phyloP scores from a whole-genome alignment of 305 asterid genomes.

The Solanum aculeatissimum region DNA sequence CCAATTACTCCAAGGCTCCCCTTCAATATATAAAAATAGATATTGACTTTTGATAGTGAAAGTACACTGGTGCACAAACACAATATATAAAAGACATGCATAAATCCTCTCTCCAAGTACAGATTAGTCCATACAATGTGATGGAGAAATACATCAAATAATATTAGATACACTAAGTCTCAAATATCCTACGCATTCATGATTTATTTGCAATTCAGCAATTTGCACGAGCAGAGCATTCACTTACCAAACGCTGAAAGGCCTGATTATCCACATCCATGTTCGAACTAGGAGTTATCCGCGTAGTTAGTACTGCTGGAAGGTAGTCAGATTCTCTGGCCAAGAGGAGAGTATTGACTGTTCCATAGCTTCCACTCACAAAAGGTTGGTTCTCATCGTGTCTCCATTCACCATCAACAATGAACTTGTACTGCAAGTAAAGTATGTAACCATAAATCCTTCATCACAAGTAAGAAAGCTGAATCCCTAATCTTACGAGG shows the following conservation, averaged over 20 bases:
- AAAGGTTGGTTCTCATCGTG: constrained; percentile 84
- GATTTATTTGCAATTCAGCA: neutral
- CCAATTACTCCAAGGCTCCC: too few relatives aligned
- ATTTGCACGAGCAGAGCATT: neutral
- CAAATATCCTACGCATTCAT: neutral
- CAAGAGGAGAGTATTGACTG: constrained; percentile 71
- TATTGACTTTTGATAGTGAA: neutral
- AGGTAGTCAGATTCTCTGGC: constrained; percentile 45
- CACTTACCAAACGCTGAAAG: constrained; percentile 68
- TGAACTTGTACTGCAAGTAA: constrained; percentile 76
- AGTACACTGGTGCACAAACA: neutral
- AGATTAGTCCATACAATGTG: neutral
- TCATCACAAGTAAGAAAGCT: neutral
- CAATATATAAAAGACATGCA: neutral
- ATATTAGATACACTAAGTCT: neutral
- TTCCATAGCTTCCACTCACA: constrained; percentile 58
- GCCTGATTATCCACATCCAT: constrained; percentile 88
- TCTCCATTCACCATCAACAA: constrained; percentile 97
- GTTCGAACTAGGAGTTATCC: constrained; percentile 48
- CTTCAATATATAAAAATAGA: neutral
- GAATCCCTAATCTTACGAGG: neutral
- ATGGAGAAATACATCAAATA: neutral
- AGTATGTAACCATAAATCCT: neutral
- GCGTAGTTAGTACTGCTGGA: constrained; percentile 38
- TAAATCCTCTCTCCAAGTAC: neutral